These are phyloP conservation scores for Galerina sulciceps DNA, from an alignment of 768 basidiomycete species.

Conservation along the genomic window DNA sequence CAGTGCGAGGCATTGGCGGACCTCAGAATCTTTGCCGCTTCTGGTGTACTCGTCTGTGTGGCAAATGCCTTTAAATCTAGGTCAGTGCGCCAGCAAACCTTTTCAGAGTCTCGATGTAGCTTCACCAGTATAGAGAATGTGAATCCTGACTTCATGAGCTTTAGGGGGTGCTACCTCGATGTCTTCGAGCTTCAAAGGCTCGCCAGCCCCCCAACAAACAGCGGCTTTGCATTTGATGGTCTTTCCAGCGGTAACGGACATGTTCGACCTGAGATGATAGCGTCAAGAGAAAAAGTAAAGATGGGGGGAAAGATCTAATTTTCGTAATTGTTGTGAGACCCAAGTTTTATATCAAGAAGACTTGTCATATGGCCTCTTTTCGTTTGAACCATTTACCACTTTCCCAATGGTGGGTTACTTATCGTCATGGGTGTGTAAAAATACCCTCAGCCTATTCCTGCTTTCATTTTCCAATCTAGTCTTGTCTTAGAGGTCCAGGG, in stretches of 20 bases:
- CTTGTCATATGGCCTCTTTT: conserved; percentile 11
- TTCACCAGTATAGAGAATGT: conserved; percentile 88
- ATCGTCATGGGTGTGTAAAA: too few species aligned
- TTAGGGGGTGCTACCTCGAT: conserved; percentile 93
- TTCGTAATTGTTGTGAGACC: conserved; percentile 19
- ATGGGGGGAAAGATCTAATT: conserved; percentile 12
- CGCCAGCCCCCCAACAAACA: conserved; percentile 93
- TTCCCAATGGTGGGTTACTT: conserved; percentile 3
- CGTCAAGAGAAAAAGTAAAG: conserved; percentile 24
- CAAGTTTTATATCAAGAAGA: conserved; percentile 2
- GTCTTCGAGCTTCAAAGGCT: conserved; percentile 85
- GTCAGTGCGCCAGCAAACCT: background rate
- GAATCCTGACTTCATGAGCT: conserved; percentile 91
- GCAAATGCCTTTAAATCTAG: conserved; percentile 70
- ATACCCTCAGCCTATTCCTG: too few species aligned
- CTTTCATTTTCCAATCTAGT: background rate
- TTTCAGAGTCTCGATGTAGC: conserved; percentile 2
- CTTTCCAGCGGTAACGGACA: conserved; percentile 80
- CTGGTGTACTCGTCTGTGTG: conserved; percentile 98
- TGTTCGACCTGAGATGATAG: conserved; percentile 34
- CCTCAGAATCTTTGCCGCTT: conserved; percentile 96
- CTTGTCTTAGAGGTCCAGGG: too few species aligned
- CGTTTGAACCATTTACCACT: conserved; percentile 7
- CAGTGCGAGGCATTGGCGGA: conserved; percentile 23
- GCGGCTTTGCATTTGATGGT: conserved; percentile 89